phyloP scores from a whole-genome alignment of 2,329 filamentous ascomycete genomes.

The Alternaria novae-zelandiae region DNA sequence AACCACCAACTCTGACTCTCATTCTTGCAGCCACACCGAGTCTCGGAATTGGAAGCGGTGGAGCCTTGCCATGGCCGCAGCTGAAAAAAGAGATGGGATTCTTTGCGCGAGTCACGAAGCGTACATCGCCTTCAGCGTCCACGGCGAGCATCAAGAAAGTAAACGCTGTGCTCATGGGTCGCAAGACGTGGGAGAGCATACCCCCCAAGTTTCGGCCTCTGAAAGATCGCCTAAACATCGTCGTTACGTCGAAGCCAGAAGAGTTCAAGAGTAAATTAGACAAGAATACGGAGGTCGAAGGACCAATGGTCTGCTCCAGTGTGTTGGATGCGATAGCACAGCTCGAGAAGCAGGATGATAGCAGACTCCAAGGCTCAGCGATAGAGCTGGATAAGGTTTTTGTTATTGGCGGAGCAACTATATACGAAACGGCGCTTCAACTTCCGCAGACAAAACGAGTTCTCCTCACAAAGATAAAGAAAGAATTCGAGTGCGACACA shows the following conservation, averaged over 20 bases:
- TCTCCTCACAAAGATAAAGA: constrained; percentile 71
- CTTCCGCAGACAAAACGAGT: constrained; percentile 65
- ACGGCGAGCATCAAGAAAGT: constrained; percentile 18
- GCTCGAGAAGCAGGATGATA: constrained; percentile 6
- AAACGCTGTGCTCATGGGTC: constrained; percentile 90
- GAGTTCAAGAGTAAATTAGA: constrained; percentile 18
- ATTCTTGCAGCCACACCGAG: constrained; percentile 90
- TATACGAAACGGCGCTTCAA: constrained; percentile 76
- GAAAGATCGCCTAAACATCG: constrained; percentile 78
- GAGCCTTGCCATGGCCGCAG: constrained; percentile 85
- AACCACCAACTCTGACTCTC: constrained; percentile 72
- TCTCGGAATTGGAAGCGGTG: constrained; percentile 85
- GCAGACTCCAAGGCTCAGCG: neutral
- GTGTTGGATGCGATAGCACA: constrained; percentile 45
- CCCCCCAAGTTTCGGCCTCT: constrained; percentile 80
- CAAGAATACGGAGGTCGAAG: constrained; percentile 20
- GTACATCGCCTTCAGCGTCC: constrained; percentile 51
- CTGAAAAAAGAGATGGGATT: constrained; percentile 93
- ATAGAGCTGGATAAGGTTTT: constrained; percentile 60
- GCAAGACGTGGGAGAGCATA: constrained; percentile 95
- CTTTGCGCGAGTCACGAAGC: constrained; percentile 88
- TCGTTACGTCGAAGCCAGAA: constrained; percentile 67
- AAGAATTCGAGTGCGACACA: constrained; percentile 78
- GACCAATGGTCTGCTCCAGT: constrained; percentile 65
- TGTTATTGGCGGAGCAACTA: constrained; percentile 87